Conservation (phyloP, 2,329 filamentous ascomycete species). For the Teratosphaeria pseudoeucalypti region DNA sequence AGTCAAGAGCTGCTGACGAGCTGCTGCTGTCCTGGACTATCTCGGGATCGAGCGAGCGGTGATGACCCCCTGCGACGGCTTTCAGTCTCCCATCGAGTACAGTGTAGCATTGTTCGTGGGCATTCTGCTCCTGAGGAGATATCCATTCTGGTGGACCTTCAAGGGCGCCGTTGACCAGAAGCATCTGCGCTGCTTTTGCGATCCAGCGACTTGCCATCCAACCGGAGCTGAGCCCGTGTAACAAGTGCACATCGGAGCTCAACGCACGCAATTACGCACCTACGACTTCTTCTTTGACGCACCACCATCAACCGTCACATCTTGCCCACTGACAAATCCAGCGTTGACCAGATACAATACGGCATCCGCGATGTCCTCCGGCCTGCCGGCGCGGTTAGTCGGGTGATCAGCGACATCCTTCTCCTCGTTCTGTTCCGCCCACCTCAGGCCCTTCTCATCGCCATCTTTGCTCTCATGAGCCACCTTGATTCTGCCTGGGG, state of each 20-base stretch:
- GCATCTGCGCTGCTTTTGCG: neutral
- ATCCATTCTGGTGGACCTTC: too few relatives aligned
- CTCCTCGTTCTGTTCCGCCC: constrained; percentile 31
- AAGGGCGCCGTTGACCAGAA: too few relatives aligned
- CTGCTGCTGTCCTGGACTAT: neutral
- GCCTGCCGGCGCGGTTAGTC: constrained; percentile 39
- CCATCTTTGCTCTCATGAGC: constrained; percentile 30
- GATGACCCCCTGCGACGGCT: too few relatives aligned
- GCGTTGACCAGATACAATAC: constrained; percentile 26
- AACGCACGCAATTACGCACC: neutral
- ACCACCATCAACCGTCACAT: neutral
- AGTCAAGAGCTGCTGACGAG: neutral
- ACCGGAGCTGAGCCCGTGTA: neutral
- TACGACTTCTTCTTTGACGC: neutral
- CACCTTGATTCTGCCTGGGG: constrained; percentile 43
- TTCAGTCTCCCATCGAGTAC: neutral
- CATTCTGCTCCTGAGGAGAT: too few relatives aligned
- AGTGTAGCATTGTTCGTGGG: too few relatives aligned
- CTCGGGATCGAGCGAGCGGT: too few relatives aligned
- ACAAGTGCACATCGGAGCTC: neutral
- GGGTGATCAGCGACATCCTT: constrained; percentile 39
- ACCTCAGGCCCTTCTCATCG: constrained; percentile 29
- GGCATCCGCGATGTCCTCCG: constrained; percentile 34
- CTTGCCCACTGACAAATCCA: neutral
- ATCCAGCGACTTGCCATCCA: neutral